These are phyloP conservation scores for Neurospora tetrasperma DNA, from an alignment of 495 filamentous ascomycete genomes.

Conservation along the genomic window DNA sequence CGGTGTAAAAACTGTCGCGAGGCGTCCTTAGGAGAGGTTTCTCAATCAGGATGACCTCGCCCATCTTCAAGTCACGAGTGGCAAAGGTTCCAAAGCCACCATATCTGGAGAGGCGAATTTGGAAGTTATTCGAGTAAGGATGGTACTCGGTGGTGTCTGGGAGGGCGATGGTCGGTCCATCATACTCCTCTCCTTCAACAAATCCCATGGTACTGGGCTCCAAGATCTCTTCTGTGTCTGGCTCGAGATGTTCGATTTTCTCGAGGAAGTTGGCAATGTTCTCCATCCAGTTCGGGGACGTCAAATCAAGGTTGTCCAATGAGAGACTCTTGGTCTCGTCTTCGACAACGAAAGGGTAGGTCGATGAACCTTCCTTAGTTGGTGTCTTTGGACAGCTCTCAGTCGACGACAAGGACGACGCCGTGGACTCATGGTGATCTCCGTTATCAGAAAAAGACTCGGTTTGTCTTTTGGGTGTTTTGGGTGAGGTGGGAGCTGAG, in stretches of 20 bases:
- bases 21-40: conserved; percentile 12
- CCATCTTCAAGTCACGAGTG: conserved; percentile 10
- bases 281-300: not conserved
- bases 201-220: not conserved
- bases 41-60: conserved; percentile 21
- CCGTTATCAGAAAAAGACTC: not conserved
- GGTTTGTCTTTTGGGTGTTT: not conserved
- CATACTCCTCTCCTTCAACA: not conserved
- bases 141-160: not conserved
- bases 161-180: not conserved
- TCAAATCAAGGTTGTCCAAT: not conserved
- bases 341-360: not conserved
- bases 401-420: not conserved
- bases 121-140: conserved; percentile 5
- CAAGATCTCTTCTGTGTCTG: not conserved
- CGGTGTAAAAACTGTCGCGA: conserved; percentile 3
- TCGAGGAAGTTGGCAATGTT: not conserved
- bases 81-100: conserved; percentile 27
- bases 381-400: not conserved
- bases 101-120: conserved; percentile 13
- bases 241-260: not conserved
- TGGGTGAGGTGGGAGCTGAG: not conserved
- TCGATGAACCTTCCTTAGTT: not conserved
- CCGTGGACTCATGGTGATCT: not conserved
- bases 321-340: not conserved